Base-by-base conservation (phyloP, 352 stramenopile genomes). In the Phytophthora meadii region DNA sequence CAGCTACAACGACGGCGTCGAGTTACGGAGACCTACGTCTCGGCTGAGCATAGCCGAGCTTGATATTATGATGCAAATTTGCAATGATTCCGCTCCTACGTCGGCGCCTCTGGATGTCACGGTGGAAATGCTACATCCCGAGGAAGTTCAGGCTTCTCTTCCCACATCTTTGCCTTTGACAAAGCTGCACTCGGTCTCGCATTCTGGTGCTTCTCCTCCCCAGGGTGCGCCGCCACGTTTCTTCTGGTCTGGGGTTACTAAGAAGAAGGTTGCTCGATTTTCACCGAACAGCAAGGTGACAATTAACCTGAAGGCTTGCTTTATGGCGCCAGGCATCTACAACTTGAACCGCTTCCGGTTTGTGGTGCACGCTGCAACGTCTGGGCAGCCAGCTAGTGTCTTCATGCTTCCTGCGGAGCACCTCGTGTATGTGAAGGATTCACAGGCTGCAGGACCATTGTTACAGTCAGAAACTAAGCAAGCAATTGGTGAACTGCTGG, bases 331-430 rank as follows among this genome's bases (percentile, higher is more conserved):
- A 2, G 88, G 88, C 10, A 75, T 95, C 28, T 96, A 92, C 70
- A 87, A 96, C 56, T 60, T 96, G 12, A 96, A 96, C 58, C 84
- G 83, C 7, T 90, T 93, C 61, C 82, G 85, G 19, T 83, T 93
- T 42, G 59, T 82, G 3, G 63, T 93, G 37, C 73, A 85, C 30
- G 30, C 81, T 22, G 40, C 46, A 5, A 58, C 55, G 14, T 6
- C 61, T 22, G 56, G 49, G 14, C 68, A 74, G 19, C 57, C 55
- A 36, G 62, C 79, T 7, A 80, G 52, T 36, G 68, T 85, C 30
- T 90, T 92, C 41, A 75, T 88, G 61, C 87, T 93, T 39, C 80
- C 84, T 32, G 74, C 88, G n/a, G 80, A 93, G 48, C 88, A 93
- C 67, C 71, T 95, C 2, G 76, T 95, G 25, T 86, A 89, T 50